phyloP scores from a whole-genome alignment of 2,329 filamentous ascomycete genomes.

The Fusarium austroafricanum region DNA sequence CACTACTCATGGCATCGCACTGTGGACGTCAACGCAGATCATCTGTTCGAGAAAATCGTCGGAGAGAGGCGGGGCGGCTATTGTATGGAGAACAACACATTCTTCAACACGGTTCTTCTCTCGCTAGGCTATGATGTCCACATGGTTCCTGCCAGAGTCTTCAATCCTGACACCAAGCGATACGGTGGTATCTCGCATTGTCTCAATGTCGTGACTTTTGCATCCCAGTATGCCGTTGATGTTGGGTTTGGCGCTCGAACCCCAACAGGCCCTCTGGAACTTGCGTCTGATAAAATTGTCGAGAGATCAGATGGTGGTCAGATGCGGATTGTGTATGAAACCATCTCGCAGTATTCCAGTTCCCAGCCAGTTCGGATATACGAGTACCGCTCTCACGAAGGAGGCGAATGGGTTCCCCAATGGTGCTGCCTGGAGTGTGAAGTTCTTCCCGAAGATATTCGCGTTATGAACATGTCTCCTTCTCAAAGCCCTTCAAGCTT shows the following conservation, averaged over 20 bases:
- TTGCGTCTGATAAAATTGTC: neutral
- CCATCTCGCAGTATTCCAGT: constrained; percentile 10
- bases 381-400: constrained; percentile 5
- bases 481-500: constrained; percentile 26
- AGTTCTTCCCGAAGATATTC: constrained; percentile 23
- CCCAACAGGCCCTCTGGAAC: constrained; percentile 1
- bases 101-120: constrained; percentile 23
- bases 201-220: constrained; percentile 18
- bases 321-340: constrained; percentile 10
- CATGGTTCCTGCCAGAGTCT: constrained; percentile 17
- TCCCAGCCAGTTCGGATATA: constrained; percentile 25
- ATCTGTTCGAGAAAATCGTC: constrained; percentile 21
- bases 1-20: constrained; percentile 27
- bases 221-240: constrained; percentile 10
- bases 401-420: constrained; percentile 18
- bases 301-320: constrained; percentile 1
- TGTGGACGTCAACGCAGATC: constrained; percentile 11
- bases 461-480: constrained; percentile 29
- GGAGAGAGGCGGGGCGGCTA: constrained; percentile 25
- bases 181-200: constrained; percentile 12
- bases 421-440: constrained; percentile 29
- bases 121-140: constrained; percentile 7
- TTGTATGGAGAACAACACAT: constrained; percentile 30
- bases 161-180: neutral
- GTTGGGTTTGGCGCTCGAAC: constrained; percentile 23